These are phyloP conservation scores for Penicillium alfredii DNA, from an alignment of 495 filamentous ascomycete species.

Conservation along the genomic window DNA sequence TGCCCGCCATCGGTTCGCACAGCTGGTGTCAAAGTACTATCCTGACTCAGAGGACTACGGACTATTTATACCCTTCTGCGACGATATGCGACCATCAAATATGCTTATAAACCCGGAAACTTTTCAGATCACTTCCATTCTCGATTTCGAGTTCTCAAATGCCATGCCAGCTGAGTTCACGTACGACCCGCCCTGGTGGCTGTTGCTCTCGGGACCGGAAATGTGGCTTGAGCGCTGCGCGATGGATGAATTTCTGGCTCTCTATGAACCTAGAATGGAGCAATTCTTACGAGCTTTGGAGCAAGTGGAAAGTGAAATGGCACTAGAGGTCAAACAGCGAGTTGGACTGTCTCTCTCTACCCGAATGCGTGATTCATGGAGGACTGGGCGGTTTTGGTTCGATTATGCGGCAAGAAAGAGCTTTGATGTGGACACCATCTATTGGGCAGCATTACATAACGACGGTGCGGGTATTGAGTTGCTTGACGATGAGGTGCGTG, in stretches of 20 bases:
- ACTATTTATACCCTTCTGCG: constrained; percentile 37
- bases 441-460: constrained; percentile 32
- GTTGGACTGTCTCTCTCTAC: constrained; percentile 11
- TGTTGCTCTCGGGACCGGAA: constrained; percentile 32
- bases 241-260: constrained; percentile 31
- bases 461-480: constrained; percentile 22
- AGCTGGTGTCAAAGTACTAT: constrained; percentile 32
- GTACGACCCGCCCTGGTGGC: constrained; percentile 40
- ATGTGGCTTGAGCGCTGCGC: constrained; percentile 28
- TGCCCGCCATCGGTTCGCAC: constrained; percentile 32
- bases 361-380: too few relatives aligned
- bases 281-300: constrained; percentile 26
- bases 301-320: constrained; percentile 17
- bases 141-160: constrained; percentile 43
- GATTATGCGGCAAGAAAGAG: too few relatives aligned
- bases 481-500: constrained; percentile 26
- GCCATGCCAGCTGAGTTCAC: constrained; percentile 36
- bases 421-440: too few relatives aligned
- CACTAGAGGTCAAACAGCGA: constrained; percentile 10
- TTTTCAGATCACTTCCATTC: constrained; percentile 33
- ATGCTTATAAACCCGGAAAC: constrained; percentile 36
- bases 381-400: too few relatives aligned
- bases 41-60: constrained; percentile 29
- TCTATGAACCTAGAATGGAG: constrained; percentile 30
- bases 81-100: constrained; percentile 37